Conservation (phyloP, 2,329 filamentous ascomycete species). For the Dothideomycetidae sp. region DNA sequence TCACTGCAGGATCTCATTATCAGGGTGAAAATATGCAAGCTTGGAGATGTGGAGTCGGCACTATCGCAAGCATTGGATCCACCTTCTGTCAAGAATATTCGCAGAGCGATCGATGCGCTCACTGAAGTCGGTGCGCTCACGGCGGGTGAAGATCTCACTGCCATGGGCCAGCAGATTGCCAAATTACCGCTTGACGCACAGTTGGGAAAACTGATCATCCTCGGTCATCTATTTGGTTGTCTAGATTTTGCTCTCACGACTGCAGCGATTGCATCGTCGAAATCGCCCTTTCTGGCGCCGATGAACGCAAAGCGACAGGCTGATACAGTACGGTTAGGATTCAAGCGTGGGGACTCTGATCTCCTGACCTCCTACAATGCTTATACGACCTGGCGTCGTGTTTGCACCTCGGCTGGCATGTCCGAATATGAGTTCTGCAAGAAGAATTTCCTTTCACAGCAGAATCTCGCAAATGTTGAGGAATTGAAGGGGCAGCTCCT, state of each 20-base stretch:
- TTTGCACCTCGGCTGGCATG: conserved; percentile 54
- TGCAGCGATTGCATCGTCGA: conserved; percentile 84
- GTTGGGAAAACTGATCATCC: conserved; percentile 79
- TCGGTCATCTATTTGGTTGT: conserved; percentile 77
- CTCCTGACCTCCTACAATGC: conserved; percentile 88
- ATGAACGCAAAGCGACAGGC: conserved; percentile 74
- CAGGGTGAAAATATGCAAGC: conserved; percentile 91
- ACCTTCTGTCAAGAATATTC: conserved; percentile 81
- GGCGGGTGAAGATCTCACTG: conserved; percentile 64
- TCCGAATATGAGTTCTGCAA: conserved; percentile 84
- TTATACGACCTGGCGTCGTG: conserved; percentile 74
- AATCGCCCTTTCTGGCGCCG: conserved; percentile 80
- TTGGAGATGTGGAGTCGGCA: conserved; percentile 85
- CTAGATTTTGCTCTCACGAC: conserved; percentile 84
- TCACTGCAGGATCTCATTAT: conserved; percentile 92
- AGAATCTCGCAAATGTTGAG: conserved; percentile 81
- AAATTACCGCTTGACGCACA: conserved; percentile 87
- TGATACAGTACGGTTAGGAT: conserved; percentile 62
- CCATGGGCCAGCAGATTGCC: conserved; percentile 73
- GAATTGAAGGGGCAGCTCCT: conserved; percentile 88
- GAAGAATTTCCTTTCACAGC: conserved; percentile 85
- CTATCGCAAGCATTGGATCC: conserved; percentile 78
- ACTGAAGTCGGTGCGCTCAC: conserved; percentile 88
- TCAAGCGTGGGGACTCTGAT: conserved; percentile 78
- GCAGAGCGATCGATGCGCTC: conserved; percentile 79